Evolutionary conservation across 306 rosid species (phyloP), one percentile per base, ranked within the genome.

Genomic region (Dicorynia guianensis): DNA sequence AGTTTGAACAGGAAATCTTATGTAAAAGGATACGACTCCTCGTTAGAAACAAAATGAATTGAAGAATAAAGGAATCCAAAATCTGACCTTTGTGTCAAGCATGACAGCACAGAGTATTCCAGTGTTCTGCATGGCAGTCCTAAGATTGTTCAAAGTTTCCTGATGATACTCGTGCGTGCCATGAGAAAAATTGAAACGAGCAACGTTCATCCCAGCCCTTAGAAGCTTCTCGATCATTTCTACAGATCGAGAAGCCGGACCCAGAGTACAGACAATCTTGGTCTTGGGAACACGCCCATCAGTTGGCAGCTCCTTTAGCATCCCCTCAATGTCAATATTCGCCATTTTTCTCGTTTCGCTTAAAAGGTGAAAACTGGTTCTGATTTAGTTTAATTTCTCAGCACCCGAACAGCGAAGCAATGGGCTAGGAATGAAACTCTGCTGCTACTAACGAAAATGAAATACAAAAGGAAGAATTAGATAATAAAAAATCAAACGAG

Each of bases 171-270:
- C 93, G 35, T 93, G 98, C 8, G 96, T 88, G 1, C 98, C 98
- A 44, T 93, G 98, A 17, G 98, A 93, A 76, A 93, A 93, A 76
- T 93, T 93, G 87, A 93, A 93, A 47, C 98, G 92, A 61, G 98
- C 96, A 54, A 91, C 97, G 63, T 93, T 93, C 98, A 93, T 93
- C 10, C 98, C 98, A 4, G 98, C 97, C 79, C 74, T 85, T 0
- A 93, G 93, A 69, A 93, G 93, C 81, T 93, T 93, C 85, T 93
- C 89, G 1, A 62, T 43, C 97, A 91, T 91, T 53, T 78, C 74
- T 7, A 93, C 98, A 52, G 93, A 86, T 62, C 98, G 82, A 8
- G 98, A 93, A 6, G 98, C 93, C 7, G 98, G 98, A 3, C 97
- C 98, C 48, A 93, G 38, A 20, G 98, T 93, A 72, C 98, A 91